Evolutionary conservation across 306 rosid genomes (phyloP), one percentile per base, ranked within the genome.

Genomic region (Trichosanthes truncata): DNA sequence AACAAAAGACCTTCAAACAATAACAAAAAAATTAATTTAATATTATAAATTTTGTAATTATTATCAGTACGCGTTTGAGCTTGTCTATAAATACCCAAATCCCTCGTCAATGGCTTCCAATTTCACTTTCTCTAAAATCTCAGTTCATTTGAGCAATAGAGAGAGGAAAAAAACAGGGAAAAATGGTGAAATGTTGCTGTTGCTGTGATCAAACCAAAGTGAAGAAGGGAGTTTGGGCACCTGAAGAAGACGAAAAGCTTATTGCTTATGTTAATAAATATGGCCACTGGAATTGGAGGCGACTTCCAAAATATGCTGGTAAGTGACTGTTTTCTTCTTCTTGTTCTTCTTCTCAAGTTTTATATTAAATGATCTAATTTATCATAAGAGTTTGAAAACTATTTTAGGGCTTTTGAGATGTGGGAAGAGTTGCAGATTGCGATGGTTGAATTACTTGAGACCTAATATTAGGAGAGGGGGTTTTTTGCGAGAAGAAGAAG

Each of bases 401-500:
- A n/a, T n/a, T 59, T 74, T 55, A 87, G 86, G 86, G 48, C 79
- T 86, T 11, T 75, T 49, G 18, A 84, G 89, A 74, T 86, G 85
- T 38, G 89, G 89, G 6, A 86, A 86, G 82, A 86, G 89, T 60
- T 86, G 89, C 80, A 84, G 89, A 41, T 77, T 86, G 35, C 79
- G 89, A 46, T 86, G 89, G 89, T 20, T 81, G 76, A 86, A 86
- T 49, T 86, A 86, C 26, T 79, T 83, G 8, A 76, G 82, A 77
- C 89, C 89, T 3, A 56, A 84, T 53, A 56, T 86, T 51, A 85
- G 82, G 69, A 82, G 86, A 82, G 91, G 89, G 1, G 73, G 79
- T 21, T 87, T 55, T 51, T 84, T 80, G 20, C 10, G 20, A 33
- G 80, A 84, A 36, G 90, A 87, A 25, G 87, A 87, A 21, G 84